These are phyloP conservation scores for Apiospora hydei DNA, from an alignment of 2,329 filamentous ascomycete species.

Conservation along the genomic window DNA sequence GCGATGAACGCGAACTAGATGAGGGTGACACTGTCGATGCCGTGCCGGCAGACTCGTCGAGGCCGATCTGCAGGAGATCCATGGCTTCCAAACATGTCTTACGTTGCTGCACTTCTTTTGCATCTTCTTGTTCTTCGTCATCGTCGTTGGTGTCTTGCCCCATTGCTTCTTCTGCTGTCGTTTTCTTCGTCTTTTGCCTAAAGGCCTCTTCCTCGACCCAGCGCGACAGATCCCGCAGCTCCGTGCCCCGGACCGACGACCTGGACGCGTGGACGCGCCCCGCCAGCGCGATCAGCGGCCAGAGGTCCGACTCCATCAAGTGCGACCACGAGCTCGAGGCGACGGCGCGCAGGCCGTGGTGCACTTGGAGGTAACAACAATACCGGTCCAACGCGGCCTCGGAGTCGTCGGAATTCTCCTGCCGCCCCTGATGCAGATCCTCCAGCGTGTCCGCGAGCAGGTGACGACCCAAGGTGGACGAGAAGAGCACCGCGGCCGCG, in stretches of 20 bases:
- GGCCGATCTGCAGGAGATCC: conserved; percentile 35
- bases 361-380: conserved; percentile 38
- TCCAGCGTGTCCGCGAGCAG: conserved; percentile 41
- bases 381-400: conserved; percentile 41
- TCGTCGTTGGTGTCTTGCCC: background rate
- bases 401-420: background rate
- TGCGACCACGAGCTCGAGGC: conserved; percentile 37
- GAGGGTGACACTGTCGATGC: no score
- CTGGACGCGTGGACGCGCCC: conserved; percentile 25
- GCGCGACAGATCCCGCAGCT: conserved; percentile 32
- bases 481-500: conserved; percentile 44
- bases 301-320: conserved; percentile 38
- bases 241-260: conserved; percentile 27
- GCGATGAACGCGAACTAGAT: background rate
- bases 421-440: conserved; percentile 25
- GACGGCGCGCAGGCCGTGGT: conserved; percentile 35
- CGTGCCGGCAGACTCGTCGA: conserved; percentile 31
- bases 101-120: conserved; percentile 28
- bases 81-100: conserved; percentile 39
- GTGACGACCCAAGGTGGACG: conserved; percentile 44
- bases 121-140: background rate
- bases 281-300: conserved; percentile 33
- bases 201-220: conserved; percentile 26
- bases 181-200: background rate
- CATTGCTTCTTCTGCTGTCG: background rate